Conservation (phyloP, 352 stramenopile genomes). For the Globisporangium camurandrum region DNA sequence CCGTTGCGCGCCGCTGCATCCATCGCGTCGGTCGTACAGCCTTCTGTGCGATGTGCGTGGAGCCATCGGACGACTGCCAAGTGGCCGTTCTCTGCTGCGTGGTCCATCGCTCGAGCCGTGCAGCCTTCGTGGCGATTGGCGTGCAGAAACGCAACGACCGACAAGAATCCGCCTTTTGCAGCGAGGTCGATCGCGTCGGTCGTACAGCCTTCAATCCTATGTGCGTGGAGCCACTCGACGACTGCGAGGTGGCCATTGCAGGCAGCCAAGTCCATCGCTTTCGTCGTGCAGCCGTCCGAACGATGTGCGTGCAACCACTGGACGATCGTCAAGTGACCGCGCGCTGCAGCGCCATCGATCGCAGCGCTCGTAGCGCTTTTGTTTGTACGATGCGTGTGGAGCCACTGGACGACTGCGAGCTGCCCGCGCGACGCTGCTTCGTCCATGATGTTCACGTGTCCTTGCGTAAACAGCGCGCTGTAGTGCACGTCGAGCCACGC, state of each 20-base stretch:
- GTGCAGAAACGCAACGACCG: slow-evolving; percentile 31
- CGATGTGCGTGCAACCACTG: slow-evolving; percentile 35
- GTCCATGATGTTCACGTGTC: slow-evolving; percentile 37
- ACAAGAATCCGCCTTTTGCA: slow-evolving; percentile 23
- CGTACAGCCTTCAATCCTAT: slow-evolving; percentile 28
- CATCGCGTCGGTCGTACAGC: slow-evolving; percentile 37
- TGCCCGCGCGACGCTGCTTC: slow-evolving; percentile 25
- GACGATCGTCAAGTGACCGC: slow-evolving; percentile 32
- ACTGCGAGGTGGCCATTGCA: slow-evolving; percentile 36
- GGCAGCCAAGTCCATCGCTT: slow-evolving; percentile 53
- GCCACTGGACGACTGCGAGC: slow-evolving; percentile 27
- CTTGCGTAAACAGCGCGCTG: slow-evolving; percentile 12
- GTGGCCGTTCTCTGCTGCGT: slow-evolving; percentile 34
- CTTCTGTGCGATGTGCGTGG: slow-evolving; percentile 23
- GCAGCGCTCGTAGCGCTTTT: slow-evolving; percentile 38
- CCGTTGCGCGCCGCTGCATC: slow-evolving; percentile 31
- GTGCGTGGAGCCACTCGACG: slow-evolving; percentile 31
- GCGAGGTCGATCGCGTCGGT: slow-evolving; percentile 33
- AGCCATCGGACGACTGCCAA: slow-evolving; percentile 33
- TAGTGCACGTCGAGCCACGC: slow-evolving; percentile 32
- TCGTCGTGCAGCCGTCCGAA: slow-evolving; percentile 28
- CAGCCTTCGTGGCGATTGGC: slow-evolving; percentile 27
- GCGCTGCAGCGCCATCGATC: slow-evolving; percentile 30
- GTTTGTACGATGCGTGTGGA: slow-evolving; percentile 21
- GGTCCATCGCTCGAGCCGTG: slow-evolving; percentile 33